Evolutionary conservation across 2,329 filamentous ascomycete genomes (phyloP), one percentile per base, ranked within the genome.

Genomic region (Waltergamsia citrina): DNA sequence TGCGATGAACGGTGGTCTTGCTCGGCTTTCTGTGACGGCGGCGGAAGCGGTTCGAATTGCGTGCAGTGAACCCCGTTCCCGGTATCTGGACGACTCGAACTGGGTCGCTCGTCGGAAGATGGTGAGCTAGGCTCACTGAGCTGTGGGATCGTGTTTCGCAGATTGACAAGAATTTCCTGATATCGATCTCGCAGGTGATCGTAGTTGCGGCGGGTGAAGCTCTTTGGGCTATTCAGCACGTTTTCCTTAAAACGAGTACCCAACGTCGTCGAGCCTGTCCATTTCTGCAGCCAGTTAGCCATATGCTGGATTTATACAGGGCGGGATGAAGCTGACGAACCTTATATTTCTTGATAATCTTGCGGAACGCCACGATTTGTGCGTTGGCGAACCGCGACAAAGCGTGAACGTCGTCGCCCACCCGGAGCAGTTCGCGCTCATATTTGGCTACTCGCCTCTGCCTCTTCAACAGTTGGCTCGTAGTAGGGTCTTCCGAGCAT

Each of bases 261-360:
- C 16, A 92, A 62, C 0, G 71, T 67, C 6, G 65, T 65, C 16
- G 84, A 87, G 26, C 78, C 77, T 4, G 85, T 90, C 85, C 85
- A 92, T 69, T 87, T 88, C 69, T 81, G 28, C 7, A 7, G 19
- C 18, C 7, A n/a, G 29, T 32, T 15, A 32, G 29, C n/a, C 8
- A 8, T n/a, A n/a, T n/a, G n/a, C n/a, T n/a, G n/a, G n/a, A n/a
- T n/a, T n/a, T n/a, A n/a, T n/a, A n/a, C n/a, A n/a, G n/a, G n/a
- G n/a, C n/a, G n/a, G n/a, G n/a, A n/a, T n/a, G n/a, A n/a, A n/a
- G 32, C 18, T n/a, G 33, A 37, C 59, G n/a, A 58, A 74, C 73
- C 64, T 68, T 72, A 59, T 92, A 90, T 52, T 93, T 93, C 54
- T 90, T 92, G 22, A 88, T 62, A 24, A 93, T 79, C 59, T 93